A percentile compares a stretch with the other conserved stretches of the same genome.
Evolutionary conservation across 495 filamentous ascomycete species (phyloP).

Genomic region (Penicillium samsonianum): DNA sequence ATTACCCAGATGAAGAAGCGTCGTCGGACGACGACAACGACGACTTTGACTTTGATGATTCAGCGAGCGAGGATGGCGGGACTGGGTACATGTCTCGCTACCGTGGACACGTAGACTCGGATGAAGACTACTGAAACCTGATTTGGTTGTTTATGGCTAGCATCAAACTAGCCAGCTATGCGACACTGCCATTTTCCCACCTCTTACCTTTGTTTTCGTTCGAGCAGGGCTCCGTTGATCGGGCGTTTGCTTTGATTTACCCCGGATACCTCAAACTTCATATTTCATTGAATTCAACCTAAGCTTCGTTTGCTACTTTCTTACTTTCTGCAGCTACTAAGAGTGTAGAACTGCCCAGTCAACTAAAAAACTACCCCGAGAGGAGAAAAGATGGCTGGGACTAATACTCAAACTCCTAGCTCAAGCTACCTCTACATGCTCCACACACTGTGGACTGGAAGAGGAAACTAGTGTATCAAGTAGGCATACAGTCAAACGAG

Average conservation of each 20-base stretch:
- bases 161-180: neutral
- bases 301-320: neutral
- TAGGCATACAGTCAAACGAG: neutral
- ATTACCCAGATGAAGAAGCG: conserved; percentile 68
- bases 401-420: no score
- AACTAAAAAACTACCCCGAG: no score
- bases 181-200: neutral
- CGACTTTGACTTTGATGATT: conserved; percentile 51
- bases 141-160: neutral
- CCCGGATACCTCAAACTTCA: neutral
- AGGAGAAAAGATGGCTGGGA: no score
- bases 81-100: conserved; percentile 25
- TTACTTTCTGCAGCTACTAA: neutral
- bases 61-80: conserved; percentile 47
- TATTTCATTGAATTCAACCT: neutral
- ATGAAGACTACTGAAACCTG: conserved; percentile 28
- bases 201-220: neutral
- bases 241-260: neutral
- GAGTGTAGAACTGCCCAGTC: no score
- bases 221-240: neutral
- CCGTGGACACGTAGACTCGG: conserved; percentile 34
- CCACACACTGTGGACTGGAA: neutral
- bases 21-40: conserved; percentile 58
- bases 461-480: neutral
- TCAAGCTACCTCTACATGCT: no score